phyloP scores from a whole-genome alignment of 2,329 filamentous ascomycete species.

The Eurotiales sp. region DNA sequence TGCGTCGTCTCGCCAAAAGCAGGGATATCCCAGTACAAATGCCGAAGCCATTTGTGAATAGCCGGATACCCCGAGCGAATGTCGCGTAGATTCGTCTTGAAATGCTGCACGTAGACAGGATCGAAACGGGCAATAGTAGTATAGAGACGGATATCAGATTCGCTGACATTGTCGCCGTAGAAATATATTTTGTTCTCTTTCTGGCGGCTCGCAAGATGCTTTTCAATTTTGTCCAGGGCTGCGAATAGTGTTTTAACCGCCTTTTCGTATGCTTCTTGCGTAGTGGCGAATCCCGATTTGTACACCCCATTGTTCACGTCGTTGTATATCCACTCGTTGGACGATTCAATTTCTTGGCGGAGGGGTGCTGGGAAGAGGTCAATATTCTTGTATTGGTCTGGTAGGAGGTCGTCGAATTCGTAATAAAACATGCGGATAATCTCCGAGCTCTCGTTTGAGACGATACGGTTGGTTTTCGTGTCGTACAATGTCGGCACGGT shows the following conservation, averaged over 20 bases:
- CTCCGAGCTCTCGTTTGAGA: constrained; percentile 85
- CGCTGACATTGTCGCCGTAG: constrained; percentile 71
- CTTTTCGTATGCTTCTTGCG: constrained; percentile 75
- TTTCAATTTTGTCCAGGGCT: constrained; percentile 72
- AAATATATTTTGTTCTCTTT: constrained; percentile 57
- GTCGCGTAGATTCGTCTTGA: constrained; percentile 79
- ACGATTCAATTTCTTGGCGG: constrained; percentile 66
- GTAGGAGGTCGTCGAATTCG: constrained; percentile 71
- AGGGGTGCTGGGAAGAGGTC: constrained; percentile 66
- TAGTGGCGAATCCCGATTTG: constrained; percentile 74
- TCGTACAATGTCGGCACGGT: constrained; percentile 83
- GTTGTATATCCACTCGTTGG: constrained; percentile 77
- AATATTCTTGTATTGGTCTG: constrained; percentile 56
- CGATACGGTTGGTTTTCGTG: constrained; percentile 66
- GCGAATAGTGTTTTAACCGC: constrained; percentile 70
- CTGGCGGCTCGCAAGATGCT: constrained; percentile 55
- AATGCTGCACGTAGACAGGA: constrained; percentile 75
- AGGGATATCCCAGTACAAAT: constrained; percentile 76
- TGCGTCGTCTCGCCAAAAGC: constrained; percentile 82
- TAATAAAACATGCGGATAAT: constrained; percentile 87
- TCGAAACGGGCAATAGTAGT: constrained; percentile 72
- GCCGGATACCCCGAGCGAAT: constrained; percentile 79
- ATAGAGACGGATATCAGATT: constrained; percentile 74
- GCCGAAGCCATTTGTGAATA: constrained; percentile 75
- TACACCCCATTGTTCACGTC: constrained; percentile 52